phyloP scores from a whole-genome alignment of 305 asterid genomes.

The Fraxinus paxiana region DNA sequence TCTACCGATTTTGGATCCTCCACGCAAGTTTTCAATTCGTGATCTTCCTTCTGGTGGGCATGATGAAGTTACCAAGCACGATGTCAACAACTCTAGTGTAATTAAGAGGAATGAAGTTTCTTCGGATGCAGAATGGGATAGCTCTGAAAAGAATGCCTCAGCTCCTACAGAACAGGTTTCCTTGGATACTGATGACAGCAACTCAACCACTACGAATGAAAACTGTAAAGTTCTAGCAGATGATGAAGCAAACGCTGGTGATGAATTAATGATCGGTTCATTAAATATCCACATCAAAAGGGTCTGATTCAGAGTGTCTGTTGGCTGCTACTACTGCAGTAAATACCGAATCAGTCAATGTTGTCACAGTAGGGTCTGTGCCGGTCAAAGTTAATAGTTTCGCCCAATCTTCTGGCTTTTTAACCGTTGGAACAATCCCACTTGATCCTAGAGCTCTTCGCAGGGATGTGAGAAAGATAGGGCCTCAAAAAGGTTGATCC shows the following conservation, averaged over 20 bases:
- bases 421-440: conserved; percentile 74
- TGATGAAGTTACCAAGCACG: conserved; percentile 23
- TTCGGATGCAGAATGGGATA: conserved; percentile 5
- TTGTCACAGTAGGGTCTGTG: conserved; percentile 74
- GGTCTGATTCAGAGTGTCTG: conserved; percentile 26
- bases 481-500: neutral
- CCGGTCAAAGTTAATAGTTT: conserved; percentile 50
- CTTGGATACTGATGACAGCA: neutral
- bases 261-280: conserved; percentile 40
- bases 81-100: conserved; percentile 16
- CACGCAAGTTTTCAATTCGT: conserved; percentile 41
- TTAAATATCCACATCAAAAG: conserved; percentile 35
- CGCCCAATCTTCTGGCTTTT: conserved; percentile 38
- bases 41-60: conserved; percentile 33
- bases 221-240: conserved; percentile 19
- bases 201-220: neutral
- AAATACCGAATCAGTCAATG: conserved; percentile 33
- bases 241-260: conserved; percentile 24
- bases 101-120: conserved; percentile 24
- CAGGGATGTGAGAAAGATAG: conserved; percentile 20
- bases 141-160: neutral
- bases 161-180: neutral
- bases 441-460: conserved; percentile 58
- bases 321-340: conserved; percentile 22
- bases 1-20: conserved; percentile 53